Base-by-base conservation (phyloP, 1,284 basidiomycete genomes). In the Neolentinus lepideus region DNA sequence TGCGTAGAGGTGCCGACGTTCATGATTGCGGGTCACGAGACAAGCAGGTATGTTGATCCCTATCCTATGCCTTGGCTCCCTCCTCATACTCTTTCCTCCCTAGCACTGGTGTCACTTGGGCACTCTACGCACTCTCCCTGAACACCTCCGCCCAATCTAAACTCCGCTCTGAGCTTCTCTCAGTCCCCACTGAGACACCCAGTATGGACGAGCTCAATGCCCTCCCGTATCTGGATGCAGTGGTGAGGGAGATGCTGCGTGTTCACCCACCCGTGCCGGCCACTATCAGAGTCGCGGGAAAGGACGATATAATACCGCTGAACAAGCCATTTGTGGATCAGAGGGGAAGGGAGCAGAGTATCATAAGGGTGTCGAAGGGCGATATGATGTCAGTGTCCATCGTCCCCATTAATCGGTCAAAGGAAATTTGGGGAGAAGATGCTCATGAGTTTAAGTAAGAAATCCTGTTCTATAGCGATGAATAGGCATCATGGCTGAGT, bases 241-340 rank as follows among this genome's bases (percentile, higher is more conserved):
- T 76, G 8, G 62, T 76, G 12, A 67, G 72, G 25, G 79, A 81
- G 61, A 60, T 64, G 1, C 67, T 81, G 2, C 66, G 78, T 10
- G 59, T 77, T 14, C 65, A 68, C 54, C 56, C 69, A 2, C 74
- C 75, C 3, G 75, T 74, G 0, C 62, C 71, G 0, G 56, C 58
- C 4, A 74, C 73, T 0, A 62, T 70, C 21, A 69, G 77, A 10
- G 59, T 66, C 22, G 60, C 59, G 0, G 47, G 50, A 8, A 56
- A 64, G 12, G 71, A 73, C 57, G 67, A 69, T 27, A 60, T 73
- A 2, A 64, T 79, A 21, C 78, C 78, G 12, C 26, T 47, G 14
- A 45, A 50, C 14, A 21, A 46, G 29, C 29, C 31, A 26, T 46
- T 22, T 19, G 43, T 53, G 8, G 55, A 56, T 25, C 12, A 12